These are phyloP conservation scores for Rubroshorea leprosula DNA, from an alignment of 345 rosid species.

Conservation along the genomic window DNA sequence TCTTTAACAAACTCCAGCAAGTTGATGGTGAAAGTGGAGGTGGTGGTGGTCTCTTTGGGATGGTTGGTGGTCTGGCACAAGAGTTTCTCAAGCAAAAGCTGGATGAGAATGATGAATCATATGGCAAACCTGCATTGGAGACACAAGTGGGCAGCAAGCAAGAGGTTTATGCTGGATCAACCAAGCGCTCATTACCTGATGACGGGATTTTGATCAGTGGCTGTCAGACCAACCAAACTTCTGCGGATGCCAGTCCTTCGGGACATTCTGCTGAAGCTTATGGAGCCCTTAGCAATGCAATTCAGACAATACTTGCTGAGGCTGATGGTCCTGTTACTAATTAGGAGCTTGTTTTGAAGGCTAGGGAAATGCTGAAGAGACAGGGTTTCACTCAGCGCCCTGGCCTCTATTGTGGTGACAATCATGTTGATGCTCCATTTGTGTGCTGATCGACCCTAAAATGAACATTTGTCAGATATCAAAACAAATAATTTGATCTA, in stretches of 20 bases:
- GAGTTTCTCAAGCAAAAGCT: conserved; percentile 79
- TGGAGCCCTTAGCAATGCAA: conserved; percentile 93
- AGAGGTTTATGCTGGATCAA: conserved; percentile 80
- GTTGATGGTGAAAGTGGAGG: conserved; percentile 33
- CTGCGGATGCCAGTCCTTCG: conserved; percentile 89
- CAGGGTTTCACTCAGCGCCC: conserved; percentile 94
- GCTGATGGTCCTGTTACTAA: conserved; percentile 53
- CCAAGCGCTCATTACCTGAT: conserved; percentile 56
- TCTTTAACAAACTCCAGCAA: conserved; percentile 50
- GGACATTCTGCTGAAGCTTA: conserved; percentile 78
- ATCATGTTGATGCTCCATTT: conserved; percentile 50
- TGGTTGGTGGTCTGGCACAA: conserved; percentile 78
- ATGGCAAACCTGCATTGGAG: conserved; percentile 65
- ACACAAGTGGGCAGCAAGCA: conserved; percentile 57
- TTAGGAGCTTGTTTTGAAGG: conserved; percentile 53
- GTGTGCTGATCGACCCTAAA: conserved; percentile 27
- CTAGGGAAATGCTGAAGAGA: conserved; percentile 56
- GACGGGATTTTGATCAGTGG: conserved; percentile 86
- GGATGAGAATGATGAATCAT: conserved; percentile 58
- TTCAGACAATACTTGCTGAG: conserved; percentile 69
- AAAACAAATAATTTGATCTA: too few species aligned
- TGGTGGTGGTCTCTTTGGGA: conserved; percentile 74
- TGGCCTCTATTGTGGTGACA: conserved; percentile 87
- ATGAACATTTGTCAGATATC: too few species aligned
- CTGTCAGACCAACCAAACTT: conserved; percentile 88